Percentiles rank a stretch among this genome's conserved stretches.
Conservation (phyloP, 805 yeast genomes). For the Spencermartinsiella europaea region DNA sequence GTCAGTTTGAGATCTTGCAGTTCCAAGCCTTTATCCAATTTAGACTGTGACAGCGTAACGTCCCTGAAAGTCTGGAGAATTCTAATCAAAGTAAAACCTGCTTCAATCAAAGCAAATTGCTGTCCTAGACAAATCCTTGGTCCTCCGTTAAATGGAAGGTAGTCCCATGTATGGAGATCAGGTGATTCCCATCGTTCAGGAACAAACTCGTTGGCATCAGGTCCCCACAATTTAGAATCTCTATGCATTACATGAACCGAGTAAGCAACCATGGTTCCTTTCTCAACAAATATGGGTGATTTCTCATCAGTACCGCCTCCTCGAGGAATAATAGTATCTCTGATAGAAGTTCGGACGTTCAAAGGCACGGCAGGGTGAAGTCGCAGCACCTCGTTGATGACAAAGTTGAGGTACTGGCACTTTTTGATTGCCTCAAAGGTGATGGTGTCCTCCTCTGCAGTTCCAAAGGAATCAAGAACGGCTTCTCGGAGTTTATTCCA, state of each 20-base stretch:
- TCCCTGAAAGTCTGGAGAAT: conserved; percentile 28
- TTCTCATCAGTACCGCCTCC: conserved; percentile 45
- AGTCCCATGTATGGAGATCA: conserved; percentile 40
- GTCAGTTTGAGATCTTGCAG: not conserved
- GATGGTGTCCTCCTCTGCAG: conserved; percentile 21
- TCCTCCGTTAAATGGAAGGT: conserved; percentile 51
- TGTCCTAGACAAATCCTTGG: conserved; percentile 53
- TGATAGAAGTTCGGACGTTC: conserved; percentile 43
- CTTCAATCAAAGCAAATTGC: conserved; percentile 52
- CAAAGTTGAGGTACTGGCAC: conserved; percentile 43
- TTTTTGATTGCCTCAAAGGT: conserved; percentile 47
- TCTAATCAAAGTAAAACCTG: conserved; percentile 40
- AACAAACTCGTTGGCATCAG: conserved; percentile 39
- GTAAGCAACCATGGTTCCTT: conserved; percentile 41
- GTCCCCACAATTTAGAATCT: conserved; percentile 37
- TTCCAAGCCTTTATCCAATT: not conserved
- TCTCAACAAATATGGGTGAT: conserved; percentile 38
- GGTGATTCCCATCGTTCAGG: conserved; percentile 44
- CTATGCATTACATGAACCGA: conserved; percentile 43
- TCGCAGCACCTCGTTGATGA: conserved; percentile 45
- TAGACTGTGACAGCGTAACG: not conserved
- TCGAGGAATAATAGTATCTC: conserved; percentile 45
- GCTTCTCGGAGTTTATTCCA: conserved; percentile 35
- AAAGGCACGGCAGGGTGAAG: conserved; percentile 49
- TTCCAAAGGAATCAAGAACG: conserved; percentile 35